These are phyloP conservation scores for Neopestalotiopsis clavispora DNA, from an alignment of 2,329 filamentous ascomycete genomes.

Conservation along the genomic window DNA sequence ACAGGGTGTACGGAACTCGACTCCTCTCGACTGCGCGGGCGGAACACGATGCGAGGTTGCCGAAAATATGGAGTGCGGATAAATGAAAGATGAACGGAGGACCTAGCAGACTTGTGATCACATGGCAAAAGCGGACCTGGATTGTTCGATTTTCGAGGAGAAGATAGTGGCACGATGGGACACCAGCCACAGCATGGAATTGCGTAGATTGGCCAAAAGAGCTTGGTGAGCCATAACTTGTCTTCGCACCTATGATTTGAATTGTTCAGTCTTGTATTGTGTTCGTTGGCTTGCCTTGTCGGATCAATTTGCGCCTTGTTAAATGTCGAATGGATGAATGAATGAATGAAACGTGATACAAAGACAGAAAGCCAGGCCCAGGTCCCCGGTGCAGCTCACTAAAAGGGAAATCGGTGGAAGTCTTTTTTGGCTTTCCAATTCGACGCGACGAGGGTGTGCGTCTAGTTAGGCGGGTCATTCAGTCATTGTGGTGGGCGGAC, in stretches of 20 bases:
- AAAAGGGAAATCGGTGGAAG: background rate
- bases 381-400: background rate
- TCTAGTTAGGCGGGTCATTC: background rate
- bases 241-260: background rate
- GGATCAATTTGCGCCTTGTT: background rate
- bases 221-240: background rate
- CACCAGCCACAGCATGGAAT: background rate
- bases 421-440: background rate
- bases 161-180: conserved; percentile 2
- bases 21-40: background rate
- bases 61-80: background rate
- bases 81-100: background rate
- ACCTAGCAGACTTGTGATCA: background rate
- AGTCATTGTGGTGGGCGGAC: background rate
- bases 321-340: background rate
- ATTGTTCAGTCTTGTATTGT: background rate
- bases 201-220: background rate
- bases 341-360: conserved; percentile 17
- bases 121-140: background rate
- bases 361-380: background rate
- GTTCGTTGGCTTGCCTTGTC: background rate
- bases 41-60: background rate
- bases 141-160: background rate
- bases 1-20: background rate
- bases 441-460: background rate